Base-by-base conservation (phyloP, 768 basidiomycete genomes). In the Coprinopsis strossmayeri region DNA sequence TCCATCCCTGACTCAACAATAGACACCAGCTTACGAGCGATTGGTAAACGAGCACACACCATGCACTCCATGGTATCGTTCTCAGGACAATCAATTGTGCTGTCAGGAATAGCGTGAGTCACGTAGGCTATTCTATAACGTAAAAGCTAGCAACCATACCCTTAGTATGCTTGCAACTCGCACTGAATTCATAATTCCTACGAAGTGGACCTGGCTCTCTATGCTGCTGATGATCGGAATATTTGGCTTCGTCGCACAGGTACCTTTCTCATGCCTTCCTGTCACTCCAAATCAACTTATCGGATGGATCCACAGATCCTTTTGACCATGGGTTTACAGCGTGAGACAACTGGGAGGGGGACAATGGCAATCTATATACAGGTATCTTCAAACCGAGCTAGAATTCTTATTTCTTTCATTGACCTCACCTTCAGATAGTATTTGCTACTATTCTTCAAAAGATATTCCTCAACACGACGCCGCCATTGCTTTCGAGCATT, bases 41-140 rank as follows among this genome's bases (percentile, higher is more conserved):
- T 91, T 24, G 87, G 89, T 0, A 78, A 74, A 46, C 73, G 81
- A 2, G 87, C 87, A 2, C 82, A 84, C 54, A 69, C 87, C 0
- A 64, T 89, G 49, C 89, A 92, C 59, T 70, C 75, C 5, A 70
- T 90, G 53, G 64, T 73, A 1, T 84, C 78, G 38, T 90, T 84
- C 59, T 77, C 82, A 2, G 61, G 73, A 3, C 72, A 76, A 57
- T 80, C 74, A 30, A 71, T 80, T 3, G 50, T 69, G 35, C 62
- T 62, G 23, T 61, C 68, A 1, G 49, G 59, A 12, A 51, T 67
- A 40, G 61, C 60, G 70, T 70, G 52, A 39, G 69, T 43, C 18
- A 1, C 13, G 10, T 23, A 52, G 4, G 1, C 7, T 2, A 2
- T 12, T 50, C 32, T 25, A 15, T 34, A 24, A 3, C 26, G 18